phyloP scores from a whole-genome alignment of 352 stramenopile genomes.

The Globisporangium cylindrosporum region DNA sequence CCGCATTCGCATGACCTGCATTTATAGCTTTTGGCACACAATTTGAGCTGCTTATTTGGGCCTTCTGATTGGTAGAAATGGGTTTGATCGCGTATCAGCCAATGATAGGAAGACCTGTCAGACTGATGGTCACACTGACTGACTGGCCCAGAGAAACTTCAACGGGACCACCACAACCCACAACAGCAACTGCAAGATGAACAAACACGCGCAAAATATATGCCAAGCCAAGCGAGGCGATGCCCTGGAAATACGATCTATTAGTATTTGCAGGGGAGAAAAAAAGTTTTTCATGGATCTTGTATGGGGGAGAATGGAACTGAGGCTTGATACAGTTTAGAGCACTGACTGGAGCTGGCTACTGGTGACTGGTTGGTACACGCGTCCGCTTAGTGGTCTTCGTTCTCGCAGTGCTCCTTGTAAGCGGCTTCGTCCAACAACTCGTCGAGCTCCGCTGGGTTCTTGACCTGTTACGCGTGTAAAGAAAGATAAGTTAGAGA shows the following conservation, averaged over 20 bases:
- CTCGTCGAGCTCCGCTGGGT: conserved; percentile 69
- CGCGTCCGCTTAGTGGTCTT: conserved; percentile 59
- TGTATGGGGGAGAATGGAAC: not conserved
- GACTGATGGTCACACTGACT: not conserved
- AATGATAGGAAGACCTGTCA: conserved; percentile 2
- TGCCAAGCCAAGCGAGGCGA: not conserved
- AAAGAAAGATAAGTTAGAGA: not conserved
- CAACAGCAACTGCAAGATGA: not conserved
- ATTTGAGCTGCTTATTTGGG: not conserved
- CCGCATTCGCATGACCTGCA: conserved; percentile 1
- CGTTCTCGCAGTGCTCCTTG: conserved; percentile 84
- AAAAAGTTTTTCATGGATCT: conserved; percentile 4
- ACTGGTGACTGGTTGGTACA: not conserved
- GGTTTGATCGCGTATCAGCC: not conserved
- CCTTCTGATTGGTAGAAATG: conserved; percentile 1
- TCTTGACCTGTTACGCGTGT: conserved; percentile 39
- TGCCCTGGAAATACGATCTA: conserved; percentile 12
- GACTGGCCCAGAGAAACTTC: conserved; percentile 9
- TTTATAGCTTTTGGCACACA: not conserved
- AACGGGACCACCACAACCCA: not conserved
- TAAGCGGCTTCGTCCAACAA: conserved; percentile 83
- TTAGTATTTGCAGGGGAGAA: conserved; percentile 11
- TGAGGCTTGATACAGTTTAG: not conserved
- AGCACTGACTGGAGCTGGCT: not conserved
- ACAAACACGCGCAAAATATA: no score